Evolutionary conservation across 306 rosid species (phyloP).

Genomic region (Geum urbanum): DNA sequence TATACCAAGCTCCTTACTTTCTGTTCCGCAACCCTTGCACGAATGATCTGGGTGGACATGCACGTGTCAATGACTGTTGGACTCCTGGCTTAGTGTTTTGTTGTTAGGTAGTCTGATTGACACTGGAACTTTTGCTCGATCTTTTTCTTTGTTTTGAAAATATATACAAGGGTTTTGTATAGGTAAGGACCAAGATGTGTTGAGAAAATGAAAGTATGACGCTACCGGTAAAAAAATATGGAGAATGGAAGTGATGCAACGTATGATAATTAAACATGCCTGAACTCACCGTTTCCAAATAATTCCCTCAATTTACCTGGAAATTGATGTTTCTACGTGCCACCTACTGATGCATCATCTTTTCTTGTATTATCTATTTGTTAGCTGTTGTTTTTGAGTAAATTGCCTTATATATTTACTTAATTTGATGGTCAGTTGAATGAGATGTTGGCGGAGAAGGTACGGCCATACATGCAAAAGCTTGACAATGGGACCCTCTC

Average conservation of each 20-base stretch:
- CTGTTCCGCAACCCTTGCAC: neutral
- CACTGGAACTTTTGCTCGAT: too few species aligned
- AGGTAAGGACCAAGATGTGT: neutral
- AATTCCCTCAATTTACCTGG: neutral
- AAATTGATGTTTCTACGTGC: neutral
- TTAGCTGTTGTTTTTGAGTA: neutral
- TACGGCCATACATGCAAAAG: conserved; percentile 62
- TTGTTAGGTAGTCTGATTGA: neutral
- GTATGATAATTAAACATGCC: neutral
- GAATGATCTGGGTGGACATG: neutral
- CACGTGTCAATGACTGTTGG: neutral
- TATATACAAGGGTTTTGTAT: neutral
- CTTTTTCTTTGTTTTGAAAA: neutral
- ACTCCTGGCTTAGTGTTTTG: neutral
- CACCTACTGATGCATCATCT: neutral
- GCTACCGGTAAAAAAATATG: neutral
- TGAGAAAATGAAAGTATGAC: neutral
- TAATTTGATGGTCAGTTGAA: conserved; percentile 55
- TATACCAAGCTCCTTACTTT: neutral
- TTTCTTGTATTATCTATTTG: neutral
- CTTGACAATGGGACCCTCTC: conserved; percentile 49
- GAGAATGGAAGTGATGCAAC: neutral
- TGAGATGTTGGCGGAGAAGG: conserved; percentile 78
- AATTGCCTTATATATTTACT: conserved; percentile 11
- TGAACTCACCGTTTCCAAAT: neutral